These are phyloP conservation scores for Jaenimonas drosophilae DNA, from an alignment of 208 protist species.

Conservation along the genomic window DNA sequence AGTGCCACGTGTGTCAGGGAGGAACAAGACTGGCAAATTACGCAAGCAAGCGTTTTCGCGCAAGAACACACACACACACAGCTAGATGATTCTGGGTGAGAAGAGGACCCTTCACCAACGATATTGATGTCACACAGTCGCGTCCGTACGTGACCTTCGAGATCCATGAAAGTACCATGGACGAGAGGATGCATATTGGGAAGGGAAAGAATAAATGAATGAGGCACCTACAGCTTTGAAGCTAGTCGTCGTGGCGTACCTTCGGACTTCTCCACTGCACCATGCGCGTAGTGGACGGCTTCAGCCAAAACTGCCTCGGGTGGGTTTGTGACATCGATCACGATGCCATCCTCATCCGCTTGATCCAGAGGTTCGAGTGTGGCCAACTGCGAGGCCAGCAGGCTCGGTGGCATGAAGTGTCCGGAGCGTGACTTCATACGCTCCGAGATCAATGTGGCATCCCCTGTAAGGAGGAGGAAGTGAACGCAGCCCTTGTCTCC, in stretches of 20 bases:
- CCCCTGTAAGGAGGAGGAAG: constrained; percentile 41
- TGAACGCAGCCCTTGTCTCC: constrained; percentile 14
- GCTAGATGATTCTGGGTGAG: too few species aligned
- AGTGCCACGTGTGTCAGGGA: too few species aligned
- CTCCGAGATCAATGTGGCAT: constrained; percentile 13
- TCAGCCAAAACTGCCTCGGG: constrained; percentile 12
- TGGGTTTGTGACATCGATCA: constrained; percentile 12
- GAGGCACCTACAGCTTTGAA: too few species aligned
- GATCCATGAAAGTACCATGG: too few species aligned
- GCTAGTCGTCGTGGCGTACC: too few species aligned
- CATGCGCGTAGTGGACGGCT: constrained; percentile 11
- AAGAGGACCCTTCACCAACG: too few species aligned
- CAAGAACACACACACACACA: too few species aligned
- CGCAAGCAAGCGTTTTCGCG: too few species aligned
- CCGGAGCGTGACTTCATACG: constrained; percentile 30
- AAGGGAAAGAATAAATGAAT: background rate
- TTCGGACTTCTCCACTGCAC: constrained; percentile 1
- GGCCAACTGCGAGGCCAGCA: constrained; percentile 50
- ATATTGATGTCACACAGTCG: too few species aligned
- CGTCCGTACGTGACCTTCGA: too few species aligned
- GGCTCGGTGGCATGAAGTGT: constrained; percentile 54
- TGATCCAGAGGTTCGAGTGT: constrained; percentile 32
- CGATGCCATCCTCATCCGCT: constrained; percentile 19
- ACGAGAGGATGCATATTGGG: too few species aligned
- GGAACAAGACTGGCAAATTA: too few species aligned